phyloP scores from a whole-genome alignment of 768 basidiomycete species.

The Tylopilus sp. region DNA sequence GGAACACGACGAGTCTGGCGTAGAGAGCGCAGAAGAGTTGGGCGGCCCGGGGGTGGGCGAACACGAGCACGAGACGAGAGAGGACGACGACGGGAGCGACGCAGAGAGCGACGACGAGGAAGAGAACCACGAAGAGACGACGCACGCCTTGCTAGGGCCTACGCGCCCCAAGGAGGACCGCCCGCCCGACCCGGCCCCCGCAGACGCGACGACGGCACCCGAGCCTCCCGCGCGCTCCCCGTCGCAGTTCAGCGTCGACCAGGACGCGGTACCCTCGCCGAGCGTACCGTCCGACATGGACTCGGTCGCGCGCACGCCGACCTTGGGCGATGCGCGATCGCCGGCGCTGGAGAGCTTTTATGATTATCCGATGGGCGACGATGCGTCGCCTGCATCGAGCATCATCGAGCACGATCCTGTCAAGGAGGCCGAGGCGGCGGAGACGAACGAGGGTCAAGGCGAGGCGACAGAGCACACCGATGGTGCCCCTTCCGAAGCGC shows the following conservation, averaged over 20 bases:
- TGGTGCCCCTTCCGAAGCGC: neutral
- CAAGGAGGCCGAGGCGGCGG: constrained; percentile 13
- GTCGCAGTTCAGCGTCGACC: constrained; percentile 8
- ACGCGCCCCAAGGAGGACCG: constrained; percentile 2
- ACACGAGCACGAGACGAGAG: constrained; percentile 2
- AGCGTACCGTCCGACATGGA: constrained; percentile 28
- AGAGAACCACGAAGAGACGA: constrained; percentile 30
- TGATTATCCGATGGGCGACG: constrained; percentile 22
- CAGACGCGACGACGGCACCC: constrained; percentile 1
- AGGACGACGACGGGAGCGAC: constrained; percentile 26
- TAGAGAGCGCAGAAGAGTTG: constrained; percentile 37
- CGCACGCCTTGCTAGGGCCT: constrained; percentile 26
- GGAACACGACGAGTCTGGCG: constrained; percentile 24
- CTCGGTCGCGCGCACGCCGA: constrained; percentile 23
- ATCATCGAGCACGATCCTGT: constrained; percentile 20
- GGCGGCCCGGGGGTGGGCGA: constrained; percentile 26
- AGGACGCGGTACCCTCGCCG: constrained; percentile 13
- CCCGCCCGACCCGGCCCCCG: neutral
- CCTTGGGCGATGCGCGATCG: constrained; percentile 15
- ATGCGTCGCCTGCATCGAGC: constrained; percentile 30
- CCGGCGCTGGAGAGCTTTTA: constrained; percentile 24
- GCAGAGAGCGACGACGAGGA: constrained; percentile 40
- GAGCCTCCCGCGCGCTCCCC: constrained; percentile 3
- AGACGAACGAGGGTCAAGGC: neutral
- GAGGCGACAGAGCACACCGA: no score